Percentiles rank a stretch among this genome's conserved stretches.
phyloP scores from a whole-genome alignment of 2,329 filamentous ascomycete genomes.

The Aspergillus pseudoglaucus region DNA sequence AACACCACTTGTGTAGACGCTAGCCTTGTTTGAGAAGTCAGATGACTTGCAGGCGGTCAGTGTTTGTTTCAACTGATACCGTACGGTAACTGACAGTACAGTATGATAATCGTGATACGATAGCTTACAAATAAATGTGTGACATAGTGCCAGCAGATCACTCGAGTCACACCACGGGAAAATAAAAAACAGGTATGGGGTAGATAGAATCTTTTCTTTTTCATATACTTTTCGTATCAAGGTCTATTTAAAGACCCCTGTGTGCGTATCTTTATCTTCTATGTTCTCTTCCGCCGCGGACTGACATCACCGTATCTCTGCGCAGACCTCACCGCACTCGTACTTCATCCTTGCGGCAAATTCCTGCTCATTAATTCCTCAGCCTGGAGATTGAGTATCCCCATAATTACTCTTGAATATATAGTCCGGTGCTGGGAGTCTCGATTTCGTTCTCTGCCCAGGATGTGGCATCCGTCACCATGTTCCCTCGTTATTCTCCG shows the following conservation, averaged over 20 bases:
- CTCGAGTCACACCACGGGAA: no score
- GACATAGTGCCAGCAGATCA: no score
- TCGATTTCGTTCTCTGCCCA: conserved; percentile 10
- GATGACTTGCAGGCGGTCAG: not conserved
- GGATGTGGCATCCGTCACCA: conserved; percentile 23
- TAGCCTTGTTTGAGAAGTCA: not conserved
- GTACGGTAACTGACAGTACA: not conserved
- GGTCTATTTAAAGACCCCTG: no score
- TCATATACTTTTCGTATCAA: no score
- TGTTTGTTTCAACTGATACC: not conserved
- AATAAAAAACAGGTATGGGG: no score
- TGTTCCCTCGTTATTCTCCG: conserved; percentile 17
- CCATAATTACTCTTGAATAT: not conserved
- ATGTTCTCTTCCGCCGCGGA: no score
- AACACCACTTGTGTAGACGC: not conserved
- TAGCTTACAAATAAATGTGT: not conserved
- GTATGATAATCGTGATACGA: not conserved
- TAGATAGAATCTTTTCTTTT: no score
- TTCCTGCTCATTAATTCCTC: not conserved
- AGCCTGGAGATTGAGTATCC: not conserved
- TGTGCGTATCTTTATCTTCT: no score
- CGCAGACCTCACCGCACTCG: not conserved
- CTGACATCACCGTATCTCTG: not conserved
- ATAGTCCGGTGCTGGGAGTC: no score
- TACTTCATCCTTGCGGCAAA: not conserved